Evolutionary conservation across 139 green algal species (phyloP), one percentile per base, ranked within the genome.

Genomic region (Chlorella sp.): DNA sequence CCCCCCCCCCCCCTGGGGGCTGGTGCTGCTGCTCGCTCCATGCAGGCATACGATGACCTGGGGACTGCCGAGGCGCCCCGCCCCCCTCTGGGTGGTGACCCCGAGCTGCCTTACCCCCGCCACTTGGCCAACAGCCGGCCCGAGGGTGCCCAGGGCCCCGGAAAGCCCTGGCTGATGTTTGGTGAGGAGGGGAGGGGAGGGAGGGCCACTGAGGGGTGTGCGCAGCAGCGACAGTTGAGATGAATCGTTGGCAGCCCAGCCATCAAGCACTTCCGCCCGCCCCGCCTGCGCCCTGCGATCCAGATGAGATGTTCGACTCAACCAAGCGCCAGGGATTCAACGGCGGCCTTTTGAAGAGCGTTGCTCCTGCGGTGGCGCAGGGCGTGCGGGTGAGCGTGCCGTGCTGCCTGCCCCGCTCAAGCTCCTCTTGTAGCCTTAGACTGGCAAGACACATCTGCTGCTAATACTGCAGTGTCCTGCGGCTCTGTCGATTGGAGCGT

Each of bases 1-100:
- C 41, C 43, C 24, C 22, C 28, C 0, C 72, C 41, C 41, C 24
- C 41, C 2, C 43, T 54, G 26, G 3, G 28, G 8, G 28, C 28
- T 30, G 28, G 3, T 30, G 28, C 67, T 4, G 24, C 34, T n/a
- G n/a, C n/a, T n/a, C 67, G 34, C 34, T 26, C 36, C 68, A 11
- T 38, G 48, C 34, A 76, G 74, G 74, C 67, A 20, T 80, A 80
- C 32, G 74, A 80, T 20, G 74, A 80, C 30, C 74, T 80, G 74
- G 74, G 74, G 32, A 65, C n/a, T n/a, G n/a, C n/a, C n/a, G n/a
- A n/a, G n/a, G n/a, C 28, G 30, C n/a, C 54, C 48, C 74, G 40
- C 26, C 74, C 74, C n/a, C 1, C 74, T 1, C 74, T 80, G 74
- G 74, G 74, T 17, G 74, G 74, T 48, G 43, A 1, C 19, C 13